Evolutionary conservation across 2,329 filamentous ascomycete genomes (phyloP), one percentile per base, ranked within the genome.

Genomic region (Penicillium decumbens): DNA sequence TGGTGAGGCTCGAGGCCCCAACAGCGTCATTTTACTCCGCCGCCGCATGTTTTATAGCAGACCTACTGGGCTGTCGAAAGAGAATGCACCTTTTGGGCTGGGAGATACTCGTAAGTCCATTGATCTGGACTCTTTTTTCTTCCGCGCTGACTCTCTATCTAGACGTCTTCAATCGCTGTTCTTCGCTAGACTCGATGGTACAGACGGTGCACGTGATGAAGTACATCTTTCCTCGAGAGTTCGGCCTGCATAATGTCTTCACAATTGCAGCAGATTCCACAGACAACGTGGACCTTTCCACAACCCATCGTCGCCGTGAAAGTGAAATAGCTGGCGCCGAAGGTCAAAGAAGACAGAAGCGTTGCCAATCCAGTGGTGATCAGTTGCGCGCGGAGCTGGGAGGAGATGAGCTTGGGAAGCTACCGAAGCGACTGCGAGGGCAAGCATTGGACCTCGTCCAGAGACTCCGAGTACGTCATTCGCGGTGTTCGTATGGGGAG

Each of bases 171-270:
- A 95, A 93, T 64, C 82, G 89, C 20, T 87, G 79, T 56, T 70
- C 77, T 8, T 58, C 59, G 3, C 50, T 30, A 62, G 78, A 60
- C 51, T 68, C 35, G 54, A 61, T 74, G 1, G 63, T 70, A 10
- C 79, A 85, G 54, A 87, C 83, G 0, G 64, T 83, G 9, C 88
- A 87, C 58, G 71, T 95, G 18, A 82, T 95, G 80, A 93, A 92
- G 76, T 92, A 97, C 68, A 84, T 98, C 1, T 98, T 98, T 60
- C 93, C 93, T 28, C 80, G 85, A 9, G 91, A 97, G 63, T 97
- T 95, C 63, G 82, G 82, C 12, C 74, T 98, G 3, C 89, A 95
- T 64, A 98, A 97, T 68, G 89, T 87, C n/a, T 96, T 97, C 65
- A 89, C 84, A 0, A 12, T 20, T 6, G 18, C 33, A 2, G 15